Evolutionary conservation across 108 stramenopile genomes (phyloP).

Genomic region (Cylindrotheca closterium): DNA sequence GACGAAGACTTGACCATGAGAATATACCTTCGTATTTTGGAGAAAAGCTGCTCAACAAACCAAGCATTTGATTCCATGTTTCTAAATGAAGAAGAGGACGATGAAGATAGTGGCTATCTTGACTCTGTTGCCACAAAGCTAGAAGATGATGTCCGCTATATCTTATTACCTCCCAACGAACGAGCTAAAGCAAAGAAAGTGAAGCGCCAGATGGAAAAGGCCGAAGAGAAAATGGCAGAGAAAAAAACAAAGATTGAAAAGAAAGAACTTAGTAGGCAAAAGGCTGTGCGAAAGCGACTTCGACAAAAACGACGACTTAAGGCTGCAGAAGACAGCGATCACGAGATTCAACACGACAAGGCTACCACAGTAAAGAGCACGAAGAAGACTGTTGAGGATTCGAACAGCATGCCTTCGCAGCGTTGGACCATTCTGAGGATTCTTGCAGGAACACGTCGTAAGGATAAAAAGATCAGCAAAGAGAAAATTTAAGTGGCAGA

Average conservation of each 20-base stretch:
- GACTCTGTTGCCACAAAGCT: not conserved
- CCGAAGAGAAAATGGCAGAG: not conserved
- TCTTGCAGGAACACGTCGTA: not conserved
- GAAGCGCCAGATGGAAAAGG: not conserved
- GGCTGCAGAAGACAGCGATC: not conserved
- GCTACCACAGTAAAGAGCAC: not conserved
- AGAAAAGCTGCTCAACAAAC: constrained; percentile 83
- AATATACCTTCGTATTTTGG: constrained; percentile 85
- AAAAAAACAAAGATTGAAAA: not conserved
- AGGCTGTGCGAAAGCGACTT: not conserved
- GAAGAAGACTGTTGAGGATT: not conserved
- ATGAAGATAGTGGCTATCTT: not conserved
- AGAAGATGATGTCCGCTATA: not conserved
- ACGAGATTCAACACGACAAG: not conserved
- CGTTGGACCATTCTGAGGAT: not conserved
- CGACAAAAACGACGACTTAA: not conserved
- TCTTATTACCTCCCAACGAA: not conserved
- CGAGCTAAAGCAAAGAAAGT: not conserved
- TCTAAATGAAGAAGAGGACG: constrained; percentile 10
- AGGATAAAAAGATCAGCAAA: not conserved
- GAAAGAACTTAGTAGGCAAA: not conserved
- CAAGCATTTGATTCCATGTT: constrained; percentile 68
- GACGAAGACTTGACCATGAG: constrained; percentile 72
- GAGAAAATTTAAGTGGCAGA: too few relatives aligned
- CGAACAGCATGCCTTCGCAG: not conserved